A percentile compares a stretch with the other conserved stretches of the same genome.
These are phyloP conservation scores for Paraglomus occultum DNA, from an alignment of 192 early-diverging fungal genomes.

Conservation along the genomic window DNA sequence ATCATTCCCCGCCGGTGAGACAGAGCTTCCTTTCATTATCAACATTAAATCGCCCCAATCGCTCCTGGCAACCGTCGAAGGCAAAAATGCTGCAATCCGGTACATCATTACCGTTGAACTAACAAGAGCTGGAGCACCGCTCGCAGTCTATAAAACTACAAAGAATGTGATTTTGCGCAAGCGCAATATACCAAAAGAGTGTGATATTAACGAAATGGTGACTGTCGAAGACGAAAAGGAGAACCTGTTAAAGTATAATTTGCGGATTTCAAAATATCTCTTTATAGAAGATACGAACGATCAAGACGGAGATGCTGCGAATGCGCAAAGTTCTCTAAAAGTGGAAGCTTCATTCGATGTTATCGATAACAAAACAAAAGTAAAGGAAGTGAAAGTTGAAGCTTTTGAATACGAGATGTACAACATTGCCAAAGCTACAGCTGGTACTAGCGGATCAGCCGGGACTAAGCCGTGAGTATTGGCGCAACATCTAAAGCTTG, in stretches of 20 bases:
- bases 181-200: background rate
- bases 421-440: conserved; percentile 24
- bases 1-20: conserved; percentile 21
- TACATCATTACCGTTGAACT: conserved; percentile 24
- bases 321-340: background rate
- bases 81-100: conserved; percentile 24
- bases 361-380: conserved; percentile 13
- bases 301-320: conserved; percentile 1
- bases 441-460: background rate
- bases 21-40: conserved; percentile 1
- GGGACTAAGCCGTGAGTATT: background rate
- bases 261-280: conserved; percentile 19
- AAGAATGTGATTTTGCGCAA: conserved; percentile 29
- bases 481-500: too few relatives aligned
- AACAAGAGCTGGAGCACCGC: conserved; percentile 14
- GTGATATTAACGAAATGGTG: conserved; percentile 21
- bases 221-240: conserved; percentile 19
- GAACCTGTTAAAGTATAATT: conserved; percentile 25
- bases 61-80: conserved; percentile 20
- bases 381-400: conserved; percentile 31
- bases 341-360: conserved; percentile 27
- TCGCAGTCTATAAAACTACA: conserved; percentile 15
- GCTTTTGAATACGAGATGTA: conserved; percentile 33
- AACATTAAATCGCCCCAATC: conserved; percentile 13
- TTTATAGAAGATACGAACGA: conserved; percentile 3